These are phyloP conservation scores for Pichia cephalocereana DNA, from an alignment of 805 yeast genomes.

Conservation along the genomic window DNA sequence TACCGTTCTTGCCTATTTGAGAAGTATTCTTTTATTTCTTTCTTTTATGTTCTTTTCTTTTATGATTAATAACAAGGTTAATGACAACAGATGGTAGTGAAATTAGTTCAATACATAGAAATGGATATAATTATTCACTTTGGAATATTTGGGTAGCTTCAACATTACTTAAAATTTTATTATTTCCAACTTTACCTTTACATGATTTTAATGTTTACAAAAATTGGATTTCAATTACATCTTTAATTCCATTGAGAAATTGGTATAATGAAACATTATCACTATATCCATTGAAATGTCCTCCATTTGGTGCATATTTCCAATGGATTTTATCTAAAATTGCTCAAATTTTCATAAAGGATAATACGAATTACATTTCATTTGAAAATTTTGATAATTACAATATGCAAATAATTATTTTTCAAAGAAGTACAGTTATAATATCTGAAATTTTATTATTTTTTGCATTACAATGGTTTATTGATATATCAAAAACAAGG, in stretches of 20 bases:
- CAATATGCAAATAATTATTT: conserved; percentile 71
- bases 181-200: conserved; percentile 78
- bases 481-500: conserved; percentile 35
- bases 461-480: conserved; percentile 60
- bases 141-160: conserved; percentile 64
- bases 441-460: conserved; percentile 65
- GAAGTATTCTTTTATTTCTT: too few species aligned
- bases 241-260: conserved; percentile 55
- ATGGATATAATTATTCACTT: conserved; percentile 35
- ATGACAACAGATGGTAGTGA: background rate
- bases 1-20: too few species aligned
- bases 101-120: background rate
- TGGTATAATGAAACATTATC: conserved; percentile 80
- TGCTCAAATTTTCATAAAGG: conserved; percentile 59
- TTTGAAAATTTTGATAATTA: conserved; percentile 29
- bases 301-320: conserved; percentile 95
- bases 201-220: conserved; percentile 97
- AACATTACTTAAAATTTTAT: conserved; percentile 46
- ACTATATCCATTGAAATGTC: conserved; percentile 95
- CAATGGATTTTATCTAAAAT: conserved; percentile 76
- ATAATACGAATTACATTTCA: conserved; percentile 78
- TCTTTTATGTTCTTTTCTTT: too few species aligned
- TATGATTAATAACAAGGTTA: background rate
- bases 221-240: conserved; percentile 92
- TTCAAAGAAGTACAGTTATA: conserved; percentile 77